phyloP scores from a whole-genome alignment of 2,329 filamentous ascomycete species.

The Colletotrichum somersetense region DNA sequence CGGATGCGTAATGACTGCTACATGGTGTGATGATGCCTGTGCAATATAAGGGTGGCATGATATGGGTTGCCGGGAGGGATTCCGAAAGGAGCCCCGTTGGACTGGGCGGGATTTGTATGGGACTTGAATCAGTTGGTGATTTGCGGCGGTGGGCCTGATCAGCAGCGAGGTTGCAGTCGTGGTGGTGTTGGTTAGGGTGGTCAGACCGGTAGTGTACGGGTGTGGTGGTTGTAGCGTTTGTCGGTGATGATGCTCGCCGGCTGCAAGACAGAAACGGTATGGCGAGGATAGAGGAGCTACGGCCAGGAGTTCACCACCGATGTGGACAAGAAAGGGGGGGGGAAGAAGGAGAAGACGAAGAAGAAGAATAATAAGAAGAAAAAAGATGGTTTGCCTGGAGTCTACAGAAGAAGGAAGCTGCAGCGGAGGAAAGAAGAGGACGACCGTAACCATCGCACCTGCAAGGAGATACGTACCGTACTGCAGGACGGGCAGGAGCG shows the following conservation, averaged over 20 bases:
- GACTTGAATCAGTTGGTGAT: constrained; percentile 31
- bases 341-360: background rate
- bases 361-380: too few species aligned
- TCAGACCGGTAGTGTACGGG: background rate
- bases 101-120: background rate
- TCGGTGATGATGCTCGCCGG: background rate
- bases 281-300: background rate
- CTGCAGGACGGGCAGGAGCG: background rate
- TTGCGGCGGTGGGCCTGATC: constrained; percentile 35
- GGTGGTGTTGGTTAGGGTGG: constrained; percentile 13
- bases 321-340: background rate
- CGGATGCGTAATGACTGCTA: too few species aligned
- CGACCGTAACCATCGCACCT: too few species aligned
- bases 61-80: constrained; percentile 26
- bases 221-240: background rate
- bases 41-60: background rate
- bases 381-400: background rate
- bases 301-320: background rate
- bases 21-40: too few species aligned
- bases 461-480: too few species aligned
- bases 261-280: background rate
- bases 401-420: too few species aligned
- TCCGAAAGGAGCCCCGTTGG: constrained; percentile 17
- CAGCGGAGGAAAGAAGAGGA: too few species aligned
- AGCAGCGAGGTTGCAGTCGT: constrained; percentile 12